Evolutionary conservation across 2,329 filamentous ascomycete genomes (phyloP).

Genomic region (Botrytis hyacinthi): DNA sequence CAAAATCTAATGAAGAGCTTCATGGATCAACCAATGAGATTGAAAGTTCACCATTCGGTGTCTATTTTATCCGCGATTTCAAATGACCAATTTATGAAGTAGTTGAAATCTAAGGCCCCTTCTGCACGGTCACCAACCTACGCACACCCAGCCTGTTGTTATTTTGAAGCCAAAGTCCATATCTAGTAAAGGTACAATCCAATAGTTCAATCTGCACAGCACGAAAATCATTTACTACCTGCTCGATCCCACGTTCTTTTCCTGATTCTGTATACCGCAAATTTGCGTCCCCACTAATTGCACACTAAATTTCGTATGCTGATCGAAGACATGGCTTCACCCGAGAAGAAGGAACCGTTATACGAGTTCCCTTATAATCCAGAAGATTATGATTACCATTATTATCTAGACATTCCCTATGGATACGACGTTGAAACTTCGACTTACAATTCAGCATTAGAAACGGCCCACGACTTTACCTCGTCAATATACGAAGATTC

Average conservation of each 20-base stretch:
- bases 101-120: not conserved
- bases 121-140: conserved; percentile 15
- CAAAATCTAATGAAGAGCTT: not conserved
- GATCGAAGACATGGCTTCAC: not conserved
- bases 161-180: conserved; percentile 5
- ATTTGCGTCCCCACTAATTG: not conserved
- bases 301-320: conserved; percentile 2
- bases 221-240: conserved; percentile 11
- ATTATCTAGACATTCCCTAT: conserved; percentile 8
- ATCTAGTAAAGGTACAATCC: conserved; percentile 4
- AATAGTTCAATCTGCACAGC: not conserved
- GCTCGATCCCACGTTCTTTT: not conserved
- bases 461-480: not conserved
- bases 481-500: conserved; percentile 3
- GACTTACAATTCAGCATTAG: conserved; percentile 11
- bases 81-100: not conserved
- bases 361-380: conserved; percentile 11
- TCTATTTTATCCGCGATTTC: not conserved
- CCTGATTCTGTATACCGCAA: conserved; percentile 6
- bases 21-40: conserved; percentile 3
- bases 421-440: conserved; percentile 16
- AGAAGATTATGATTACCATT: conserved; percentile 14
- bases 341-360: not conserved
- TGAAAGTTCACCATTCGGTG: conserved; percentile 5
- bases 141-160: not conserved